Percentiles rank a stretch among this genome's conserved stretches.
Evolutionary conservation across 352 stramenopile species (phyloP).

Genomic region (Globisporangium middletonii): DNA sequence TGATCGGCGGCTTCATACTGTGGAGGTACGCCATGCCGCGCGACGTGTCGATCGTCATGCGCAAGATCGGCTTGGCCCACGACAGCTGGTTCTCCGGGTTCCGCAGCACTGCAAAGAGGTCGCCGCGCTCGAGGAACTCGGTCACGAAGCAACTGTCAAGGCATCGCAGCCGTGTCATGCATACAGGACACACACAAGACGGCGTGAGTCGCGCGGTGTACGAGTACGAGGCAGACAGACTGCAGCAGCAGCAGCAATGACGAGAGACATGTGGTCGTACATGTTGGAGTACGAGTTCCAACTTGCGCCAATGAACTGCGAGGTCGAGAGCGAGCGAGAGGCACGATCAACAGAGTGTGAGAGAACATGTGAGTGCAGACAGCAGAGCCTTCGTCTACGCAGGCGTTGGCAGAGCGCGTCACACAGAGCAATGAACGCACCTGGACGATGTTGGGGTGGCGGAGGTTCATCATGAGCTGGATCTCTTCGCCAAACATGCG

Average conservation of each 20-base stretch:
- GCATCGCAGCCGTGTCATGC: not conserved
- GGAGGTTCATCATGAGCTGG: conserved; percentile 89
- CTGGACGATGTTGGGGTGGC: conserved; percentile 85
- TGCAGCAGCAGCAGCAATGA: not conserved
- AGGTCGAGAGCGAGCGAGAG: not conserved
- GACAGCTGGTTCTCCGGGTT: conserved; percentile 78
- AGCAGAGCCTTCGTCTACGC: not conserved
- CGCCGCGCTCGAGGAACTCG: conserved; percentile 80
- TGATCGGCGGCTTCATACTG: conserved; percentile 96
- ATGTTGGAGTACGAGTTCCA: conserved; percentile 92
- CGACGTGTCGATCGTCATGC: conserved; percentile 89
- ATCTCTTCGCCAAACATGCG: conserved; percentile 88
- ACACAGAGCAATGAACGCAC: conserved; percentile 11
- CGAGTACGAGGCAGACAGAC: conserved; percentile 4
- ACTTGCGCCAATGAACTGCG: conserved; percentile 83
- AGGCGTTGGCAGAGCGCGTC: not conserved
- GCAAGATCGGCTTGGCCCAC: conserved; percentile 82
- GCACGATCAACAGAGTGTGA: not conserved
- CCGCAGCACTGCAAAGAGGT: conserved; percentile 75
- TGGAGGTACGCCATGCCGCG: conserved; percentile 97
- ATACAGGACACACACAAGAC: not conserved
- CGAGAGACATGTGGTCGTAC: conserved; percentile 31
- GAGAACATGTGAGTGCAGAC: too few species aligned
- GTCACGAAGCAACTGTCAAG: conserved; percentile 78
- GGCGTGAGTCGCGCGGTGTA: too few species aligned